Base-by-base conservation (phyloP, 73 alveolate species). In the Blepharisma japonicum region DNA sequence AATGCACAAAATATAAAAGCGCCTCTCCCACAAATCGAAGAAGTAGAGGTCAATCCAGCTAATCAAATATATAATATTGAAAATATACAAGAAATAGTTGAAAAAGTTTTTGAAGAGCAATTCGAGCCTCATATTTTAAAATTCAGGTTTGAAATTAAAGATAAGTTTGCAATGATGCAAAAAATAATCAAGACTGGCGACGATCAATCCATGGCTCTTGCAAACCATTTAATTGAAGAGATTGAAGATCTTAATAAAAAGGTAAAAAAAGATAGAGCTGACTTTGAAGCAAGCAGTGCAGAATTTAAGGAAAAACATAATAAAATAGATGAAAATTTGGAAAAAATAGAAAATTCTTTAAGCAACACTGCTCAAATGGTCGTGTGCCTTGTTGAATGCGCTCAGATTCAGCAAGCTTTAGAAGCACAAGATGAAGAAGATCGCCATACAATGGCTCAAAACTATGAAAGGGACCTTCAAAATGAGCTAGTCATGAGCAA, bases 371-470 rank as follows among this genome's bases (percentile, higher is more conserved):
- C 74, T 61, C 14, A 71, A 46, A 42, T 71, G 68, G 72, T 46
- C 55, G 68, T 54, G 3, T 71, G 81, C 5, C 71, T 71, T 32
- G 72, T 71, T 45, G 81, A 71, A 54, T 27, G 38, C 46, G 68
- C 71, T 46, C 71, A 45, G 55, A 71, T 71, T 54, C 67, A 71
- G 25, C 81, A 71, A 49, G 81, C 81, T 11, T 21, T 71, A 6
- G 72, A 71, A 46, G 18, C 45, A 9, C 72, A 71, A 21, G 81
- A 71, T 46, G 81, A 71, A 46, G 50, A 71, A 45, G 81, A 71
- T 54, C 39, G 74, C n/a, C 74, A 61, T 14, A 1, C 38, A 18
- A 61, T 25, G 74, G 74, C 23, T 25, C 18, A 11, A 25, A 61
- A n/a, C 14, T 61, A 61, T 61, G 74, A 61, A 14, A 61, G 23